Evolutionary conservation across 1,284 basidiomycete species (phyloP), one percentile per base, ranked within the genome.

Genomic region (Vanrija humicola): DNA sequence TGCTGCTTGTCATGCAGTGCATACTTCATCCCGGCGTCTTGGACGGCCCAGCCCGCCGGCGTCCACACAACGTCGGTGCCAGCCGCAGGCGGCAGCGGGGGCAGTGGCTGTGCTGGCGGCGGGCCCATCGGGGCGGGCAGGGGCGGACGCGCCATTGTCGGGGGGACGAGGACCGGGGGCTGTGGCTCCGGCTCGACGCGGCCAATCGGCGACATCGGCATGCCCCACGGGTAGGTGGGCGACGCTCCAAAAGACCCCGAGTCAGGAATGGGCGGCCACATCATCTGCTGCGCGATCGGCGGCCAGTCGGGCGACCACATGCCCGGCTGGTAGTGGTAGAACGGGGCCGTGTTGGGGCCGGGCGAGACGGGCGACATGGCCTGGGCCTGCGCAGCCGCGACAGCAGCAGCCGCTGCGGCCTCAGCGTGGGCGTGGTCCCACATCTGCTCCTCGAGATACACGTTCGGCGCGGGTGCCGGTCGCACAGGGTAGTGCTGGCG

Each of bases 31-130:
- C 67, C 68, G 9, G 67, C 67, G 53, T 72, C 70, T 52, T 68
- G 67, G 9, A 72, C 70, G 4, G 70, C 66, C 70, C 70, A 70
- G n/a, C 71, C 71, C 3, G 62, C 57, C 23, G 69, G 68, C 4
- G 69, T 73, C 68, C 68, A 71, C 46, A 73, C 64, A 19, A 68
- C 67, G 5, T 68, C 70, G 18, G 62, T 50, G 44, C 61, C 63
- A 23, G 56, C 19, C 18, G 21, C 21, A 23, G 21, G 29, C 19
- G 12, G 46, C 6, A 16, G 18, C 14, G 38, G 19, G 16, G 34
- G 46, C 10, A 8, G 29, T 25, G 19, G 14, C 43, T 15, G 19
- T 12, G 5, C 34, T 8, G 14, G 34, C 6, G 14, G 23, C 6
- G 8, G 18, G 1, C 4, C 19, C 42, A 21, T 43, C 12, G 42